Conservation (phyloP, 371 early-diverging fungal species). For the Rhizomucor miehei region DNA sequence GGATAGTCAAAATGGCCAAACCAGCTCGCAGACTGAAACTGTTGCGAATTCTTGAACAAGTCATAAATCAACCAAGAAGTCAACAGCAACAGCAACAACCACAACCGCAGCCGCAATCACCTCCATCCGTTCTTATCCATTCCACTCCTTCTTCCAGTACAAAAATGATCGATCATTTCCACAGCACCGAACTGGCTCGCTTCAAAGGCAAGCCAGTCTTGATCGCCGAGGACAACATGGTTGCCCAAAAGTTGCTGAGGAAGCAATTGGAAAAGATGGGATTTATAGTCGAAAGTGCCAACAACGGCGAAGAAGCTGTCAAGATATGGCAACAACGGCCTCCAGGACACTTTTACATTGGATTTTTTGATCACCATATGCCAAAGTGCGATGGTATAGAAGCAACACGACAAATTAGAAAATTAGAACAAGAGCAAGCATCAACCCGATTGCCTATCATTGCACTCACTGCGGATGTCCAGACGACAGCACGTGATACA, state of each 20-base stretch:
- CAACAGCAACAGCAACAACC: constrained; percentile 1
- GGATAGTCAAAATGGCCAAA: constrained; percentile 54
- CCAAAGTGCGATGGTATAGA: constrained; percentile 60
- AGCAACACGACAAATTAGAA: constrained; percentile 51
- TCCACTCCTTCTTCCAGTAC: constrained; percentile 1
- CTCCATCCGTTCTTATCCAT: background rate
- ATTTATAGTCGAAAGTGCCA: constrained; percentile 44
- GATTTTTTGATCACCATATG: constrained; percentile 55
- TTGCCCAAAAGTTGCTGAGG: constrained; percentile 41
- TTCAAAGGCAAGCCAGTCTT: constrained; percentile 37
- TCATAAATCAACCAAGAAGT: constrained; percentile 20
- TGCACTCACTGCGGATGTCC: constrained; percentile 59
- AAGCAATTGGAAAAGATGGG: constrained; percentile 50
- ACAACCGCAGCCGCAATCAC: background rate
- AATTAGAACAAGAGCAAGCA: constrained; percentile 22
- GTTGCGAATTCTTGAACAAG: constrained; percentile 35
- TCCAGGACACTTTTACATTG: constrained; percentile 33
- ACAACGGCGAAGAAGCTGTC: constrained; percentile 48
- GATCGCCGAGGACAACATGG: constrained; percentile 51
- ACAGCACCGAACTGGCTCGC: constrained; percentile 26
- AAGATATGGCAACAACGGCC: constrained; percentile 33
- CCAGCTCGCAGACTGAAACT: constrained; percentile 54
- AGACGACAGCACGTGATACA: constrained; percentile 44
- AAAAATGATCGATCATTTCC: constrained; percentile 37
- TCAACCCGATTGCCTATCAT: constrained; percentile 49